Evolutionary conservation across 257 asterid species (phyloP), one percentile per base, ranked within the genome.

Genomic region (Linderniella brevidens): DNA sequence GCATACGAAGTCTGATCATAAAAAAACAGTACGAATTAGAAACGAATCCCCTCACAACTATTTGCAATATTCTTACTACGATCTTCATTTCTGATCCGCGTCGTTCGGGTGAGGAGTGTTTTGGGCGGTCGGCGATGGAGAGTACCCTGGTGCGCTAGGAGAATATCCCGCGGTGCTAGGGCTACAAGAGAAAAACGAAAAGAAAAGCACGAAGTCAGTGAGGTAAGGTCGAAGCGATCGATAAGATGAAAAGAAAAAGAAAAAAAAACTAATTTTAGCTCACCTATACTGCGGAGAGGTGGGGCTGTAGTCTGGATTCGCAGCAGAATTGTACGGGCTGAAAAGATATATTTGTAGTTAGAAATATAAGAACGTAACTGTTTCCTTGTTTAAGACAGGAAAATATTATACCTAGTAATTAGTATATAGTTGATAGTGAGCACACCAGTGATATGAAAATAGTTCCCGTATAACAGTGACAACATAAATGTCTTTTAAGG

Each of bases 111-210:
- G 72, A 19, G 94, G 80, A 18, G 92, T 83, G 75, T 71, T 80
- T 59, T 88, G 93, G 65, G 90, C 72, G 18, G 93, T 70, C 42
- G 97, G 74, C 10, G 95, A 72, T 5, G 97, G 97, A 25, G 95
- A 84, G 57, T 88, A 78, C 46, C 95, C 97, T 17, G 97, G 95
- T 41, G 83, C 88, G 57, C 88, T 87, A 5, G 95, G 97, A 15
- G 97, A 87, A 69, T 87, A 87, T 29, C 93, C 52, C 11, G 3
- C 97, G 56, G 86, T 92, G 65, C 94, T 80, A 11, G 94, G 98
- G 67, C 98, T 88, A 76, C 13, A 39, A 32, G n/a, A 44, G 17
- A 42, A 38, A 13, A 46, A n/a, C n/a, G 39, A 54, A 43, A 48
- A 19, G 36, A 39, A 14, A 29, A 53, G 40, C 11, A 13, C 0